A percentile compares a stretch with the other conserved stretches of the same genome.
Evolutionary conservation across 2,329 filamentous ascomycete species (phyloP).

Genomic region (Penicillium sp.): DNA sequence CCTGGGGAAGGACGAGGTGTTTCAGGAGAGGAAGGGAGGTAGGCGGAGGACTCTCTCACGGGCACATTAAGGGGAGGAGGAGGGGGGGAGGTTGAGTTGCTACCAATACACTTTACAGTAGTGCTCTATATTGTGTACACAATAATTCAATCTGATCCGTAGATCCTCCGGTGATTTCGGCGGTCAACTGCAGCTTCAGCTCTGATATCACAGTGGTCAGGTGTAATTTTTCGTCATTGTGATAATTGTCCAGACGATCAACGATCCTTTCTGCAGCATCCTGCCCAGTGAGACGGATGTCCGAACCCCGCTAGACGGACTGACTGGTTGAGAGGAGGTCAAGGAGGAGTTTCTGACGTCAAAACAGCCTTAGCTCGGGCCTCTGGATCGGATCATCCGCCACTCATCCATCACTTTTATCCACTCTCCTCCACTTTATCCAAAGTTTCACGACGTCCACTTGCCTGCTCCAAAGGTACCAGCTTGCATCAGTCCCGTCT

Average conservation of each 20-base stretch:
- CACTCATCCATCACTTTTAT: not conserved
- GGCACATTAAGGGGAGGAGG: too few relatives aligned
- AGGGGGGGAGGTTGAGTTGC: too few relatives aligned
- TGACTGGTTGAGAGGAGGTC: not conserved
- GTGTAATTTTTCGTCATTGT: not conserved
- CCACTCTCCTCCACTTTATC: not conserved
- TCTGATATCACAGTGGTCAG: not conserved
- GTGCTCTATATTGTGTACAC: too few relatives aligned
- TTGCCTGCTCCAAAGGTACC: not conserved
- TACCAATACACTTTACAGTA: too few relatives aligned
- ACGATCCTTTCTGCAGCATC: not conserved
- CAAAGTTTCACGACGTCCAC: not conserved
- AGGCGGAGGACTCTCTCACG: constrained; percentile 12
- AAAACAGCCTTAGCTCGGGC: not conserved
- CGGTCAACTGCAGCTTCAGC: not conserved
- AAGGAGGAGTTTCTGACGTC: constrained; percentile 5
- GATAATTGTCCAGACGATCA: not conserved
- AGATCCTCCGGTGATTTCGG: too few relatives aligned
- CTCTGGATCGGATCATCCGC: not conserved
- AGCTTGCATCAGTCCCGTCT: not conserved
- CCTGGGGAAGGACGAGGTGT: constrained; percentile 40
- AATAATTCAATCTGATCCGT: too few relatives aligned
- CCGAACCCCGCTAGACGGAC: not conserved
- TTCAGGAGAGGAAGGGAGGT: constrained; percentile 25
- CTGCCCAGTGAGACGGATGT: not conserved